Evolutionary conservation across 2,329 filamentous ascomycete species (phyloP).

Genomic region (Zopfia rhizophila): DNA sequence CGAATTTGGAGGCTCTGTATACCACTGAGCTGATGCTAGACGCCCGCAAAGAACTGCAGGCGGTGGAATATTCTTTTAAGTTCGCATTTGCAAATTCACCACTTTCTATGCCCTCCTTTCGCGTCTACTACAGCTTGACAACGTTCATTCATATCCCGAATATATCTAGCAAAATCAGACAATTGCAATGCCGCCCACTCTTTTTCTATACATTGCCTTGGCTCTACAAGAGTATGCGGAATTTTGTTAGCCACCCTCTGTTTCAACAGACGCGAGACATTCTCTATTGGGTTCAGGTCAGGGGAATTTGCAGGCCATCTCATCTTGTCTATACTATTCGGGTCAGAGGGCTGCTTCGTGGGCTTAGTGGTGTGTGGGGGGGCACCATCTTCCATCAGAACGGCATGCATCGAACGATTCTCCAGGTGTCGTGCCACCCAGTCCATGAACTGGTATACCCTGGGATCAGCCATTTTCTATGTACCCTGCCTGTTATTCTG

Average conservation of each 20-base stretch:
- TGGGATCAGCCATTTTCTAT: slow-evolving; percentile 15
- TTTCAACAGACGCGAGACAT: slow-evolving; percentile 25
- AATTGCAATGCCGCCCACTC: slow-evolving; percentile 17
- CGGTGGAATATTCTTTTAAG: no score
- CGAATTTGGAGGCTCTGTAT: no score
- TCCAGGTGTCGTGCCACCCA: slow-evolving; percentile 15
- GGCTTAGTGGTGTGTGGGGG: slow-evolving; percentile 19
- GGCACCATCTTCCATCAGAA: slow-evolving; percentile 25
- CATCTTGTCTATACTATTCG: slow-evolving; percentile 14
- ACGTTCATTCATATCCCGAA: slow-evolving; percentile 20
- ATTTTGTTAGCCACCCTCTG: slow-evolving; percentile 17
- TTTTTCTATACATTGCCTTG: slow-evolving; percentile 19
- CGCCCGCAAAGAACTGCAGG: no score
- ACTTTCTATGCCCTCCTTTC: slow-evolving; percentile 21
- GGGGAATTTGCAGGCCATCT: slow-evolving; percentile 23
- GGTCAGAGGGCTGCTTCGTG: slow-evolving; percentile 17
- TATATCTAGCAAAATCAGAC: slow-evolving; percentile 19
- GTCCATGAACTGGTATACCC: slow-evolving; percentile 19
- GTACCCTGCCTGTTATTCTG: slow-evolving; percentile 12
- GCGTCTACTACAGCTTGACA: slow-evolving; percentile 20
- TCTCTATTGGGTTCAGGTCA: slow-evolving; percentile 25
- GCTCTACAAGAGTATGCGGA: slow-evolving; percentile 14
- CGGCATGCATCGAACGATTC: slow-evolving; percentile 8
- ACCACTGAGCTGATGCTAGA: no score
- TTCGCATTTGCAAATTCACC: slow-evolving; percentile 14